phyloP scores from a whole-genome alignment of 2,329 filamentous ascomycete species.

The Pseudogymnoascus sp. region DNA sequence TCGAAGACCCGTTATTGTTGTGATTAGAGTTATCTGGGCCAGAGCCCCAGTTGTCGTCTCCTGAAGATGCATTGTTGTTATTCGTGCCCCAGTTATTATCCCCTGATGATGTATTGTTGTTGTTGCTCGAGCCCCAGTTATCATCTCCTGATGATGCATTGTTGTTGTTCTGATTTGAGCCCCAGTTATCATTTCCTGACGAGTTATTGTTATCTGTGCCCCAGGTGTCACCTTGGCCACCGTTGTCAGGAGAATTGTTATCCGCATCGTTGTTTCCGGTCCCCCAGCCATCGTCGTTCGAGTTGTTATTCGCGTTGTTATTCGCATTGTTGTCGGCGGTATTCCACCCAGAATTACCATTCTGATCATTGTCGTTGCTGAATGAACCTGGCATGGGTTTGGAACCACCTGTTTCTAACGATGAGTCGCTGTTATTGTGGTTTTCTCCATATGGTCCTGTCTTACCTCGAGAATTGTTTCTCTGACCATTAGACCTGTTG shows the following conservation, averaged over 20 bases:
- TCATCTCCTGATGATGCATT: neutral
- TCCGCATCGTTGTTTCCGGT: slow-evolving; percentile 8
- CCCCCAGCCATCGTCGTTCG: slow-evolving; percentile 12
- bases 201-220: slow-evolving; percentile 12
- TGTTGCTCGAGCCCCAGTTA: slow-evolving; percentile 7
- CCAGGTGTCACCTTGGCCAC: neutral
- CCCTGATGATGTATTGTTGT: slow-evolving; percentile 10
- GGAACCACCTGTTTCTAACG: slow-evolving; percentile 5
- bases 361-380: slow-evolving; percentile 8
- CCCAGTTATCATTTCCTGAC: slow-evolving; percentile 10
- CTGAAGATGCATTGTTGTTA: slow-evolving; percentile 7
- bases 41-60: slow-evolving; percentile 11
- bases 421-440: neutral
- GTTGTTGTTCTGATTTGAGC: slow-evolving; percentile 11
- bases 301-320: slow-evolving; percentile 8
- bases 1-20: slow-evolving; percentile 10
- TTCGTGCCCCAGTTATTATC: slow-evolving; percentile 4
- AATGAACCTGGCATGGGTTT: slow-evolving; percentile 7
- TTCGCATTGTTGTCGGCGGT: slow-evolving; percentile 10
- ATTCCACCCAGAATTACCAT: slow-evolving; percentile 7
- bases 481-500: neutral
- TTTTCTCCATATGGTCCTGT: no score
- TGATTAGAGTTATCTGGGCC: neutral
- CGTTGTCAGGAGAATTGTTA: neutral
- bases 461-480: neutral